These are phyloP conservation scores for Dendrobium nobile DNA, from an alignment of 106 monocot species.

Conservation along the genomic window DNA sequence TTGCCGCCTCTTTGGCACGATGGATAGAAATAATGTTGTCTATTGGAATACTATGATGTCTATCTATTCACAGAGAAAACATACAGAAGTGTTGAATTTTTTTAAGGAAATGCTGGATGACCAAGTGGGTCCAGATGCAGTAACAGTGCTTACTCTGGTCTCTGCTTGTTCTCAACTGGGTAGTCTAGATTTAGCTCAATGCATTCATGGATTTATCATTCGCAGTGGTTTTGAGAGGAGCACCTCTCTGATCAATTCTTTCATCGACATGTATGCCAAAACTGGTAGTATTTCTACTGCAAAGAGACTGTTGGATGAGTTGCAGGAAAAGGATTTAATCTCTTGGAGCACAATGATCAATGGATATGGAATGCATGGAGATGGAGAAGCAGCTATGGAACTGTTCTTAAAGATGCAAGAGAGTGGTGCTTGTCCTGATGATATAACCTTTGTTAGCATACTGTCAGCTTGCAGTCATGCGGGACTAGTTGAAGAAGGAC, in stretches of 20 bases:
- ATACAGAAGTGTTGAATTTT: conserved; percentile 19
- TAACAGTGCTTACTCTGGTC: conserved; percentile 44
- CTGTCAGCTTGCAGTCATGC: conserved; percentile 66
- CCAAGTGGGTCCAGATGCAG: conserved; percentile 33
- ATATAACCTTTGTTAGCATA: conserved; percentile 42
- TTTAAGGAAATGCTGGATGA: conserved; percentile 45
- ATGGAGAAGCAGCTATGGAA: conserved; percentile 35
- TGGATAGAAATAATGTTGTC: conserved; percentile 33
- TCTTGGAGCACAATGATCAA: conserved; percentile 72
- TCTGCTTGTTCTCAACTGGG: conserved; percentile 43
- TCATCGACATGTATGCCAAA: conserved; percentile 48
- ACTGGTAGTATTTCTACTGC: conserved; percentile 40
- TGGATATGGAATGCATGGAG: conserved; percentile 55
- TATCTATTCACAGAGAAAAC: conserved; percentile 20
- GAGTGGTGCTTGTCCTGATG: conserved; percentile 32
- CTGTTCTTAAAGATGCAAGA: conserved; percentile 43
- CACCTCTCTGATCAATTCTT: conserved; percentile 31
- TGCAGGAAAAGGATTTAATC: conserved; percentile 37
- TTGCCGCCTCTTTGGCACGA: conserved; percentile 27
- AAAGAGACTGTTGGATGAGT: conserved; percentile 30
- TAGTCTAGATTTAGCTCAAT: conserved; percentile 18
- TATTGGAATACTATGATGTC: conserved; percentile 65
- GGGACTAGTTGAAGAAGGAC: conserved; percentile 46
- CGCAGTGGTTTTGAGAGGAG: conserved; percentile 29
- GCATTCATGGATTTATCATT: conserved; percentile 21